A percentile compares a stretch with the other conserved stretches of the same genome.
phyloP scores from a whole-genome alignment of 129 eudicot species.

The Artemisia argyi region DNA sequence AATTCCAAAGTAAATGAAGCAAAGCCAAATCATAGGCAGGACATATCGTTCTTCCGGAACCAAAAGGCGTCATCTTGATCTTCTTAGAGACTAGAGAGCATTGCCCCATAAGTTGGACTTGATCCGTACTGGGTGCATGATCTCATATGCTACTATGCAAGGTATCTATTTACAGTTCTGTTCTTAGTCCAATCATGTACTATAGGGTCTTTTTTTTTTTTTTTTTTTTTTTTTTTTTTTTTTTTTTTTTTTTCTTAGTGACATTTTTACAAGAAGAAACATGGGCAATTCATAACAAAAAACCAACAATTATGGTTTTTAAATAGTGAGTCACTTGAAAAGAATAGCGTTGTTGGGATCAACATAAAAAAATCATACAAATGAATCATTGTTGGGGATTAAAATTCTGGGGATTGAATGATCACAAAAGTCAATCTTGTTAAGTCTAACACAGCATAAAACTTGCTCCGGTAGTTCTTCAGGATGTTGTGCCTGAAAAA shows the following conservation, averaged over 20 bases:
- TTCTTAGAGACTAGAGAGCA: no score
- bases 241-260: background rate
- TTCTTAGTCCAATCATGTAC: background rate
- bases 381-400: conserved; percentile 30
- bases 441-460: conserved; percentile 68
- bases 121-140: no score
- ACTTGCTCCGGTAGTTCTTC: conserved; percentile 87
- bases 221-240: no score
- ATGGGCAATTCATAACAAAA: background rate
- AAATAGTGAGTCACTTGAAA: conserved; percentile 3
- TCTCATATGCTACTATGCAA: no score
- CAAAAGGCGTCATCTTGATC: no score
- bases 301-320: background rate
- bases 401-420: conserved; percentile 60
- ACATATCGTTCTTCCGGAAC: no score
- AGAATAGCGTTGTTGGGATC: conserved; percentile 9
- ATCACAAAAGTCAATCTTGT: conserved; percentile 71
- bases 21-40: no score
- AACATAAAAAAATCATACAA: conserved; percentile 2
- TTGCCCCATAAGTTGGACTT: no score
- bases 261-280: background rate
- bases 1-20: no score
- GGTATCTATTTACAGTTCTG: background rate
- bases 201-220: no score
- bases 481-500: conserved; percentile 67